A percentile compares a stretch with the other conserved stretches of the same genome.
phyloP scores from a whole-genome alignment of 306 rosid genomes.

The Castanea sativa region DNA sequence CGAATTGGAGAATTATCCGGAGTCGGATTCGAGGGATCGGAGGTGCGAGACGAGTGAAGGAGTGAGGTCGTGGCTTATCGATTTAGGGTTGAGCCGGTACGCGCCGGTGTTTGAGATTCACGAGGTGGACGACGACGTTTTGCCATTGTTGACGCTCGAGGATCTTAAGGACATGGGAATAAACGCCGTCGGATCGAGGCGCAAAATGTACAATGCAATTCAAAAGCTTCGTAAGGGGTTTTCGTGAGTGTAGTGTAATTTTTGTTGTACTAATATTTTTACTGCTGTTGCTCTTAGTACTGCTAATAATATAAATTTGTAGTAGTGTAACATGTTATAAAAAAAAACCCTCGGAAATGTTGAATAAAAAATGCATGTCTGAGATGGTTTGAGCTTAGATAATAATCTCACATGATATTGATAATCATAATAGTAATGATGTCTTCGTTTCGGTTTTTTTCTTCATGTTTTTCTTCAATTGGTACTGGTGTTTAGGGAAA shows the following conservation, averaged over 20 bases:
- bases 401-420: not conserved
- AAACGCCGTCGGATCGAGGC: conserved; percentile 67
- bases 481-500: not conserved
- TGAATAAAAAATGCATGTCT: conserved; percentile 9
- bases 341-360: conserved; percentile 10
- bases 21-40: conserved; percentile 42
- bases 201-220: conserved; percentile 66
- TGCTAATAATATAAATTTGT: too few species aligned
- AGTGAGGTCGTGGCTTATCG: conserved; percentile 58
- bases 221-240: conserved; percentile 63
- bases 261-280: too few species aligned
- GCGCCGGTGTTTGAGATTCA: conserved; percentile 73
- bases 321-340: too few species aligned
- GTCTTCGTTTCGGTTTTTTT: not conserved
- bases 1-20: conserved; percentile 24
- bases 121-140: conserved; percentile 69
- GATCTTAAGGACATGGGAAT: conserved; percentile 84
- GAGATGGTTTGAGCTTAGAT: conserved; percentile 7
- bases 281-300: too few species aligned
- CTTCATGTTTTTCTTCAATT: not conserved
- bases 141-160: conserved; percentile 73
- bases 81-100: conserved; percentile 63
- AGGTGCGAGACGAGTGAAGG: conserved; percentile 33
- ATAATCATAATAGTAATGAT: not conserved
- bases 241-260: conserved; percentile 17